Base-by-base conservation (phyloP, 257 asterid genomes). In the Voacanga thouarsii region DNA sequence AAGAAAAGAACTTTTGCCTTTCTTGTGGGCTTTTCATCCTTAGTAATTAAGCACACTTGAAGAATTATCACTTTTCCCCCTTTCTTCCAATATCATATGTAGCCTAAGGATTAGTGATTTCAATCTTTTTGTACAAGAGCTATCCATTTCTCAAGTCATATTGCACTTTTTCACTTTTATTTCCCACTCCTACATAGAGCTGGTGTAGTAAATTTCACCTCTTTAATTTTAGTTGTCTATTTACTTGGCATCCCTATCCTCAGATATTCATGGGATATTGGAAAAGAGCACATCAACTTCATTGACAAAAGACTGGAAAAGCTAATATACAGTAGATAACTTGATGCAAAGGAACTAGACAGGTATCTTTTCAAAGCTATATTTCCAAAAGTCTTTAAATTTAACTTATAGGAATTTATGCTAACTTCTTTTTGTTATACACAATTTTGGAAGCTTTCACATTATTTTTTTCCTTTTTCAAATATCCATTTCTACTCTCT, bases 261-360 rank as follows among this genome's bases (percentile, higher is more conserved):
- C 24, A 97, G 92, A 24, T 95, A 92, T 79, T 95, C 99, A 59
- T 74, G 93, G 89, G 99, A 95, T 82, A 92, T 93, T 55, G 97
- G 96, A 44, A 95, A 95, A 84, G 98, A 95, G 87, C 89, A 95
- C 69, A 96, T 95, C 67, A 95, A 95, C 84, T 96, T 95, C 82
- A 91, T 89, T 41, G 96, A 95, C 75, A 80, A 90, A 83, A 90
- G 87, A 75, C 96, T 95, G 63, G 99, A 95, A 80, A 93, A 93
- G 81, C 88, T 95, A 71, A 89, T 95, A 51, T 95, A 95, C 83
- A 95, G 98, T 75, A 98, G 99, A 39, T 97, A 92, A 80, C 97
- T 95, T 72, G 99, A 95, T 80, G 83, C 96, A 59, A 91, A 93
- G 85, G 99, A 95, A 82, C 89, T 95, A 53, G 99, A 95, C 89